These are phyloP conservation scores for Cryptococcus deneoformans DNA, from an alignment of 1,284 basidiomycete genomes.

Conservation along the genomic window DNA sequence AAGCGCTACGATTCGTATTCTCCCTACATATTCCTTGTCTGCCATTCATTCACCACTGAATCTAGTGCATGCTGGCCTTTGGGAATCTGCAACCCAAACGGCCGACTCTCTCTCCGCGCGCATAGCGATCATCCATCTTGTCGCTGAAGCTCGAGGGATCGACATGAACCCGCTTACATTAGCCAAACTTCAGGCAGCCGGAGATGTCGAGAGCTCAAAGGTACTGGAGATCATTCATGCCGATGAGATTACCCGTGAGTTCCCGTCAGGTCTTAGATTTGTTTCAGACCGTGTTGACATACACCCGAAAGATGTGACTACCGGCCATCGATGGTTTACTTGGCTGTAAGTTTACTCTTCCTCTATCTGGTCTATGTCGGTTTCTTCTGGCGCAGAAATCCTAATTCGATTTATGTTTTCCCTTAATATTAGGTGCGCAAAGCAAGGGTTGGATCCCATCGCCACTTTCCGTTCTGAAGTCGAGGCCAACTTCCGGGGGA, in stretches of 20 bases:
- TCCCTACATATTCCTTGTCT: not conserved
- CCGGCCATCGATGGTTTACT: conserved; percentile 80
- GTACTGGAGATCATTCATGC: conserved; percentile 74
- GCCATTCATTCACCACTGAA: not conserved
- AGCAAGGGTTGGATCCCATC: conserved; percentile 65
- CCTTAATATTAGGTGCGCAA: conserved; percentile 53
- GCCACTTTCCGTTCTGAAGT: conserved; percentile 72
- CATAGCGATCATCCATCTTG: conserved; percentile 83
- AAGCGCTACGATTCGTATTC: no score
- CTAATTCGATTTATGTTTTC: not conserved
- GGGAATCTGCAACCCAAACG: conserved; percentile 76
- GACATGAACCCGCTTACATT: conserved; percentile 86
- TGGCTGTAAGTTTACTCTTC: conserved; percentile 55
- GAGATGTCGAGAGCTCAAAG: conserved; percentile 67
- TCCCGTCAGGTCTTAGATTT: not conserved
- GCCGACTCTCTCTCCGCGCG: conserved; percentile 68
- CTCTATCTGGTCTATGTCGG: not conserved
- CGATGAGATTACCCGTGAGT: conserved; percentile 69
- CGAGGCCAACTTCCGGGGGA: conserved; percentile 68
- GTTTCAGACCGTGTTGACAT: not conserved
- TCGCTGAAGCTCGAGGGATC: conserved; percentile 82
- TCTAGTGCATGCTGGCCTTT: conserved; percentile 70
- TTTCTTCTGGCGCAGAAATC: no score
- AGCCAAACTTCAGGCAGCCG: conserved; percentile 65
- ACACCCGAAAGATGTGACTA: conserved; percentile 59